Percentiles rank a stretch among this genome's conserved stretches.
phyloP scores from a whole-genome alignment of 75 land plant species.

The Sequoiadendron giganteum region DNA sequence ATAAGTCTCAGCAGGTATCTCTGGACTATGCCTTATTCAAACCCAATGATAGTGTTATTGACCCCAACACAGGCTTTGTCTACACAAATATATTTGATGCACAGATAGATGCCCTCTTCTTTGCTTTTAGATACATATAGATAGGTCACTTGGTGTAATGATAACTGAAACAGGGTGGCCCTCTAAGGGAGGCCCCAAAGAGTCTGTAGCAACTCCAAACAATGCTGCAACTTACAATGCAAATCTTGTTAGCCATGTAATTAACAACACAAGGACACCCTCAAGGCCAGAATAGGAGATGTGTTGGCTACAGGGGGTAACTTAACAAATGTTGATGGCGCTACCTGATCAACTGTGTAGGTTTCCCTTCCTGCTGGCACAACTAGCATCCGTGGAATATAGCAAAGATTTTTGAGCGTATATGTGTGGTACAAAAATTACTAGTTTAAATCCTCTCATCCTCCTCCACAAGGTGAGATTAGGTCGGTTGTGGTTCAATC shows the following conservation, averaged over 20 bases:
- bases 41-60: conserved; percentile 52
- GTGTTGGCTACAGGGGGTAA: conserved; percentile 30
- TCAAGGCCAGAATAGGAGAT: conserved; percentile 67
- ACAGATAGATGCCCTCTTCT: conserved; percentile 71
- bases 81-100: conserved; percentile 81
- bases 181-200: conserved; percentile 60
- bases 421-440: no score
- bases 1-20: conserved; percentile 51
- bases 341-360: no score
- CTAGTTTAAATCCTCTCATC: no score
- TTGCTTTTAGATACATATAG: no score
- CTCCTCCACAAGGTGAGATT: no score
- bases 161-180: conserved; percentile 87
- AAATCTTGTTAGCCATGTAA: conserved; percentile 72
- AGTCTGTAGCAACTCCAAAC: conserved; percentile 68
- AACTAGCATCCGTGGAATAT: no score
- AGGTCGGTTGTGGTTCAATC: no score
- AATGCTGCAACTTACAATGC: conserved; percentile 82
- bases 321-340: conserved; percentile 34
- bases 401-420: no score
- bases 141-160: conserved; percentile 51
- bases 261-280: conserved; percentile 79
- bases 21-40: conserved; percentile 70
- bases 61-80: conserved; percentile 61
- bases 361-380: no score